Percentiles rank a stretch among this genome's conserved stretches.
Conservation (phyloP, 768 basidiomycete species). For the Lactarius hatsudake region DNA sequence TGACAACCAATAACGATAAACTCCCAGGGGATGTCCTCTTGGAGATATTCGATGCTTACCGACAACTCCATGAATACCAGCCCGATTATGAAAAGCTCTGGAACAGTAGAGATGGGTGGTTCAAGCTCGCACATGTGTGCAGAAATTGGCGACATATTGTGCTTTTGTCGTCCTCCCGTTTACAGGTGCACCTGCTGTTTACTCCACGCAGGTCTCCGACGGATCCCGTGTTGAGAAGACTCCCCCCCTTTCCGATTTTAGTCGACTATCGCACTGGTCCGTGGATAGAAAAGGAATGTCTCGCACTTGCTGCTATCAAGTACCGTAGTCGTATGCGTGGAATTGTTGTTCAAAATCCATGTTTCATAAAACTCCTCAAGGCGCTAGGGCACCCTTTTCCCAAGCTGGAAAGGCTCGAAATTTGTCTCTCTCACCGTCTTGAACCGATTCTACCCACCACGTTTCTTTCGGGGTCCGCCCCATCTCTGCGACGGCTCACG, state of each 20-base stretch:
- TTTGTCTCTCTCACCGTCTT: fast-evolving
- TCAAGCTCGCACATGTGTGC: constrained; percentile 13
- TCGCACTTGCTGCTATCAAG: background rate
- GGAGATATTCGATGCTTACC: constrained; percentile 11
- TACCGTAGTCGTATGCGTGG: background rate
- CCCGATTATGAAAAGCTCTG: background rate
- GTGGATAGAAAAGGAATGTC: background rate
- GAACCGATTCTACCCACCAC: background rate
- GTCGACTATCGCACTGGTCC: background rate
- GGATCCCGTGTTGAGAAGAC: background rate
- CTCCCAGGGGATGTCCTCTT: constrained; percentile 1
- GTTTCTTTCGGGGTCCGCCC: background rate
- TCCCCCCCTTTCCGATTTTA: background rate
- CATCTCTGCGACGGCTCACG: background rate
- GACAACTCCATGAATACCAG: background rate
- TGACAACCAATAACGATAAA: background rate
- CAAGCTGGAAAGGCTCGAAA: constrained; percentile 1
- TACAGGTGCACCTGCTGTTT: background rate
- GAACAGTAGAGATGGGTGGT: background rate
- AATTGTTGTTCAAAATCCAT: background rate
- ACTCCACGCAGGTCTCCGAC: background rate
- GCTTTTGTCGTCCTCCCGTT: background rate
- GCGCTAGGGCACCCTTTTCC: background rate
- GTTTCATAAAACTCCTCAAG: background rate
- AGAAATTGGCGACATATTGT: constrained; percentile 5